These are phyloP conservation scores for Alternaria postmessia DNA, from an alignment of 2,329 filamentous ascomycete species.

Conservation along the genomic window DNA sequence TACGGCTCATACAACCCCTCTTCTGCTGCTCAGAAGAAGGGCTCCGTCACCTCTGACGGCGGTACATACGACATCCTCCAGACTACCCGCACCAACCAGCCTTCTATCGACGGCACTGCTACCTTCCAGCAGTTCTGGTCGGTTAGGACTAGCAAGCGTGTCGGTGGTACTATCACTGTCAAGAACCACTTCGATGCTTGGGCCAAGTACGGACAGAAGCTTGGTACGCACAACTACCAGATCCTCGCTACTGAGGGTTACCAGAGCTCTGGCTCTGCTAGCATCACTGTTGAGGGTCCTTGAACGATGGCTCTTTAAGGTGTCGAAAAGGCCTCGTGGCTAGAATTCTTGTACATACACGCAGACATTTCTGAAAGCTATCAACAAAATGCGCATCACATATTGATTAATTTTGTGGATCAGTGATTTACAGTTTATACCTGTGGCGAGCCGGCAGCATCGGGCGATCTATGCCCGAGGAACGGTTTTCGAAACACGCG, in stretches of 20 bases:
- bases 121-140: constrained; percentile 66
- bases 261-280: constrained; percentile 58
- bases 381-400: neutral
- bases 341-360: constrained; percentile 6
- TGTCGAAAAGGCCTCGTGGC: neutral
- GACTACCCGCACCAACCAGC: constrained; percentile 60
- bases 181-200: constrained; percentile 63
- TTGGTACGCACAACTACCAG: constrained; percentile 63
- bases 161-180: constrained; percentile 60
- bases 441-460: neutral
- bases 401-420: neutral
- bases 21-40: constrained; percentile 58
- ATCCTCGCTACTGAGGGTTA: constrained; percentile 65
- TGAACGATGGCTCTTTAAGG: neutral
- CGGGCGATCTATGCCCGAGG: neutral
- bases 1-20: constrained; percentile 61
- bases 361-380: neutral
- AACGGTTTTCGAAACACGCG: neutral
- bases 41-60: constrained; percentile 61
- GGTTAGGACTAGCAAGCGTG: constrained; percentile 60
- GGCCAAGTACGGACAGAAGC: constrained; percentile 57
- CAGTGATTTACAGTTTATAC: neutral
- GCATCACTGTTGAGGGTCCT: constrained; percentile 54
- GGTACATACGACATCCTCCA: constrained; percentile 62
- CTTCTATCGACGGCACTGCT: constrained; percentile 62